Conservation (phyloP, 768 basidiomycete species). For the Tephrocybe rancida region DNA sequence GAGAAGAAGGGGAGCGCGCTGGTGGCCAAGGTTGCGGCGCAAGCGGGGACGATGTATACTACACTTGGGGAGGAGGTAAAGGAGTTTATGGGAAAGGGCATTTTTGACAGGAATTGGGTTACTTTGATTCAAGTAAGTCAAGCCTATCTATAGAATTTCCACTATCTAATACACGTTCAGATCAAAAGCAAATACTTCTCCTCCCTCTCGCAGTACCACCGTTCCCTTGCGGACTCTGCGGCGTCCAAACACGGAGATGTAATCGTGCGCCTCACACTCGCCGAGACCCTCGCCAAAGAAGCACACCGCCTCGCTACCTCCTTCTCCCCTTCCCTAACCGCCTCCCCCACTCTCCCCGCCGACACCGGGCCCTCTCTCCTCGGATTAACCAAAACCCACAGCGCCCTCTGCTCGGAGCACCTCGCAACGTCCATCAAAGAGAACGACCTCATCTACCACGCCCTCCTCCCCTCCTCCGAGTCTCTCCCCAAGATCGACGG, state of each 20-base stretch:
- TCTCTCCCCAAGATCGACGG: slow-evolving; percentile 84
- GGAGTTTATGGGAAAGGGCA: slow-evolving; percentile 95
- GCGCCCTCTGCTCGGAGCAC: slow-evolving; percentile 74
- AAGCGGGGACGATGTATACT: slow-evolving; percentile 81
- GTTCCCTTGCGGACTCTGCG: slow-evolving; percentile 74
- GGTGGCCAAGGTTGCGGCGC: slow-evolving; percentile 81
- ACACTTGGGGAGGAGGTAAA: slow-evolving; percentile 89
- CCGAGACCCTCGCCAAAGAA: slow-evolving; percentile 84
- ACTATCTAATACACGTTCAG: slow-evolving; percentile 34
- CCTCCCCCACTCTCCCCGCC: slow-evolving; percentile 79
- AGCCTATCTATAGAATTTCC: not conserved
- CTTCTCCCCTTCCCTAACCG: slow-evolving; percentile 72
- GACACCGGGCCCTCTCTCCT: slow-evolving; percentile 81
- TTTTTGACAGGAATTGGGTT: slow-evolving; percentile 95
- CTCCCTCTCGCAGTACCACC: slow-evolving; percentile 87
- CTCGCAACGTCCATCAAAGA: slow-evolving; percentile 79
- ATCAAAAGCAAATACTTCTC: slow-evolving; percentile 91
- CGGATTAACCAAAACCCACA: slow-evolving; percentile 84
- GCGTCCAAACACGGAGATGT: slow-evolving; percentile 86
- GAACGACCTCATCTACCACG: slow-evolving; percentile 98
- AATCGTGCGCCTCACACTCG: slow-evolving; percentile 75
- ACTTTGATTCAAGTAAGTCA: slow-evolving; percentile 73
- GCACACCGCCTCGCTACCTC: slow-evolving; percentile 67
- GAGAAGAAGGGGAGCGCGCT: slow-evolving; percentile 87
- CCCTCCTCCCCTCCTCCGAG: slow-evolving; percentile 78